phyloP scores from a whole-genome alignment of 306 rosid species.

The Dryas alaskensis region DNA sequence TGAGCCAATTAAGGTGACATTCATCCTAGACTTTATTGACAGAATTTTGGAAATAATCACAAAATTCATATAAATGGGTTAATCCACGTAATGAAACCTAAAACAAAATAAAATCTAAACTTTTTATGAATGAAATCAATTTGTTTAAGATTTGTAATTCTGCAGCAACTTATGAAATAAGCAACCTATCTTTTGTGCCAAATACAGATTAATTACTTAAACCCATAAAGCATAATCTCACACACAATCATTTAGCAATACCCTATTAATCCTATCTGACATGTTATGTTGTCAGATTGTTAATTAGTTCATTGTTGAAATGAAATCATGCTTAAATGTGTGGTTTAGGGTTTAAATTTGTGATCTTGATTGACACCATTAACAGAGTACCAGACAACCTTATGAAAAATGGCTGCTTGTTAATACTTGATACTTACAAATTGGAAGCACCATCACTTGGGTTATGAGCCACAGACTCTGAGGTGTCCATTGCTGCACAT shows the following conservation, averaged over 20 bases:
- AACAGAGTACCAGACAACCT: background rate
- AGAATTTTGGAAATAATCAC: background rate
- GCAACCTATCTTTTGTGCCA: background rate
- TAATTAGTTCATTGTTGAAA: background rate
- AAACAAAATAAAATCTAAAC: background rate
- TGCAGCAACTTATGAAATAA: background rate
- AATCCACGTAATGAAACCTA: background rate
- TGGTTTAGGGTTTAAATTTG: background rate
- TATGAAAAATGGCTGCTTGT: background rate
- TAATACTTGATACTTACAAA: conserved; percentile 40
- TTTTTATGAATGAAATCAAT: background rate
- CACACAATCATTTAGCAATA: background rate
- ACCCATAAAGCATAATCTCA: background rate
- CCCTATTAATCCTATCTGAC: background rate
- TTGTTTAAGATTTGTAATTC: background rate
- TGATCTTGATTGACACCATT: background rate
- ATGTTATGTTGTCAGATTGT: background rate
- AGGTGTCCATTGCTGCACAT: conserved; percentile 66
- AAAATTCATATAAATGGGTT: background rate
- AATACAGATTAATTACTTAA: background rate
- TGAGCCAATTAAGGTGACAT: background rate
- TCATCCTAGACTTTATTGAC: background rate
- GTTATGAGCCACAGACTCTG: conserved; percentile 48
- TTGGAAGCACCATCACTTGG: conserved; percentile 34
- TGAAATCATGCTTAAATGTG: background rate